phyloP scores from a whole-genome alignment of 2,329 filamentous ascomycete genomes.

The Domatiomyces catenatus region DNA sequence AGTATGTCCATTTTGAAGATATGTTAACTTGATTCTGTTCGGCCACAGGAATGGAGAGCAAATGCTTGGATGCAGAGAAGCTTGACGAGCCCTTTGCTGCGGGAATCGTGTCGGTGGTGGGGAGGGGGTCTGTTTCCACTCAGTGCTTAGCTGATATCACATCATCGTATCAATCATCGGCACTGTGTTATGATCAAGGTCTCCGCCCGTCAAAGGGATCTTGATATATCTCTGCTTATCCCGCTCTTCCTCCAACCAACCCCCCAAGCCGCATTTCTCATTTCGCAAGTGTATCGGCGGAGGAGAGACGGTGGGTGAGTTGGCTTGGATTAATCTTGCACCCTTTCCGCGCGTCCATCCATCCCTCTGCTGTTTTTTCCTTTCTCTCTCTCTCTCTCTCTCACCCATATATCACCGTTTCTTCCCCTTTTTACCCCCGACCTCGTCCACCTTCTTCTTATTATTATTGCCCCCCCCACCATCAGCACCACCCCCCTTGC shows the following conservation, averaged over 20 bases:
- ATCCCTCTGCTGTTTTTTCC: too few relatives aligned
- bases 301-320: too few relatives aligned
- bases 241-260: not conserved
- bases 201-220: too few relatives aligned
- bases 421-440: constrained; percentile 8
- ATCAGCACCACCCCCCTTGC: constrained; percentile 23
- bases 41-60: not conserved
- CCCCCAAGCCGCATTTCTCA: too few relatives aligned
- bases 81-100: not conserved
- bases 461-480: constrained; percentile 1
- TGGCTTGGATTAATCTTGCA: too few relatives aligned
- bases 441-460: constrained; percentile 4
- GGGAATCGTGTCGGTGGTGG: too few relatives aligned
- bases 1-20: not conserved
- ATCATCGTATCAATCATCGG: too few relatives aligned
- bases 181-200: too few relatives aligned
- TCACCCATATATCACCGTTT: constrained; percentile 5
- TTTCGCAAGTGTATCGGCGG: too few relatives aligned
- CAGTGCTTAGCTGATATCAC: too few relatives aligned
- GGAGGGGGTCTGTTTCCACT: too few relatives aligned
- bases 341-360: too few relatives aligned
- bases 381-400: not conserved
- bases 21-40: not conserved
- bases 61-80: not conserved
- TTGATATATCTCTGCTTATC: not conserved